Conservation (phyloP, 208 protist genomes). For the Acanthamoeba triangularis region DNA sequence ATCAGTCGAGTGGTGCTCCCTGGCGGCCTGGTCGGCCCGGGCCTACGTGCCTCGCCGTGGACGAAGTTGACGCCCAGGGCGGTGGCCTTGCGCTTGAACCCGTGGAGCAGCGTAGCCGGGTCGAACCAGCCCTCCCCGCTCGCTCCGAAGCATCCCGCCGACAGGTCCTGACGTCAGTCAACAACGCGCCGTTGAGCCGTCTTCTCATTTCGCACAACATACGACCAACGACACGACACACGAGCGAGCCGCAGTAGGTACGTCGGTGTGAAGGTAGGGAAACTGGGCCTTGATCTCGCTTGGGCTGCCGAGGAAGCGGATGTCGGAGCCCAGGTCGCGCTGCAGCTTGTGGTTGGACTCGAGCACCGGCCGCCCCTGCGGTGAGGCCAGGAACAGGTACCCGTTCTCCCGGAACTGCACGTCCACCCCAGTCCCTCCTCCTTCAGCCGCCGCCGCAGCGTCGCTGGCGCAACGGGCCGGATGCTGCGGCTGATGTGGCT, state of each 20-base stretch:
- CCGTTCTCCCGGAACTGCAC: slow-evolving; percentile 67
- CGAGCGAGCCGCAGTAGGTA: not conserved
- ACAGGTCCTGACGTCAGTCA: slow-evolving; percentile 9
- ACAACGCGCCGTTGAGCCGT: not conserved
- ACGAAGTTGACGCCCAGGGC: not conserved
- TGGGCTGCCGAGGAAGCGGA: not conserved
- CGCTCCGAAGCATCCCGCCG: not conserved
- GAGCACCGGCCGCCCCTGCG: slow-evolving; percentile 17
- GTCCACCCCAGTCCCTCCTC: not conserved
- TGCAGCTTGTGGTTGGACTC: slow-evolving; percentile 64
- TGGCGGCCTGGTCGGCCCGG: too few species aligned
- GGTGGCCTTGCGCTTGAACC: slow-evolving; percentile 55
- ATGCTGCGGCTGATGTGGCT: too few species aligned
- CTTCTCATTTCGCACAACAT: not conserved
- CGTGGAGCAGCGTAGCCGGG: slow-evolving; percentile 35
- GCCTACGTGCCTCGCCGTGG: not conserved
- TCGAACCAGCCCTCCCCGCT: slow-evolving; percentile 69
- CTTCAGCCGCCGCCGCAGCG: not conserved
- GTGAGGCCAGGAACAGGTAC: slow-evolving; percentile 57
- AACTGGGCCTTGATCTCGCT: not conserved
- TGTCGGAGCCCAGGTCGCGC: slow-evolving; percentile 25
- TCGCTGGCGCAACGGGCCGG: not conserved
- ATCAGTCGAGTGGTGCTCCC: too few species aligned
- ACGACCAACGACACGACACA: not conserved
- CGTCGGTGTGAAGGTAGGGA: slow-evolving; percentile 65